Evolutionary conservation across 345 rosid species (phyloP).

Genomic region (Gossypium bickii): DNA sequence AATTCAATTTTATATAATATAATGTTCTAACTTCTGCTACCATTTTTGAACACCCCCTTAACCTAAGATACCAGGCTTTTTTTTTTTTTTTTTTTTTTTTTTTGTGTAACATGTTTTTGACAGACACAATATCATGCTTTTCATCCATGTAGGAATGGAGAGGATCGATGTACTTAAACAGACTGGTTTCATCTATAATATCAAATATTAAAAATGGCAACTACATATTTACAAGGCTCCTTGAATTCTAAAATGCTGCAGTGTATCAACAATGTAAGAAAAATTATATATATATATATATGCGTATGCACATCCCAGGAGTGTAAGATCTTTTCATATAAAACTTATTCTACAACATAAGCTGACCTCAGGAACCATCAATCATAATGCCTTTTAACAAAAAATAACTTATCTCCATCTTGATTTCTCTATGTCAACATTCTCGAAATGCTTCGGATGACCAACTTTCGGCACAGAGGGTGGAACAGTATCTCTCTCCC

Average conservation of each 20-base stretch:
- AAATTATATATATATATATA: neutral
- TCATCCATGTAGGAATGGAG: too few species aligned
- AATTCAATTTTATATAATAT: too few species aligned
- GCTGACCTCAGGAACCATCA: too few species aligned
- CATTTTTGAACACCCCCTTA: too few species aligned
- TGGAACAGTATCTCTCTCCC: constrained; percentile 35
- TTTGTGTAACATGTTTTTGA: too few species aligned
- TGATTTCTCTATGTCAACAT: constrained; percentile 25
- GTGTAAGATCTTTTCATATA: neutral
- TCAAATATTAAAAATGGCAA: neutral
- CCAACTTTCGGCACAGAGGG: constrained; percentile 20
- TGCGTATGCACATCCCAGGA: neutral
- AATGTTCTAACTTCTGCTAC: too few species aligned
- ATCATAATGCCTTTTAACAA: constrained; percentile 6
- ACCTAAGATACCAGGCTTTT: too few species aligned
- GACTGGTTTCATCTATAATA: neutral
- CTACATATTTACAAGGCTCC: constrained; percentile 37
- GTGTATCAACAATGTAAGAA: neutral
- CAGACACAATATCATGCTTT: too few species aligned
- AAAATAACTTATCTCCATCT: constrained; percentile 29
- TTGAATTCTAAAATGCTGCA: constrained; percentile 12
- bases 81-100: too few species aligned
- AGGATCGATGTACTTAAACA: neutral
- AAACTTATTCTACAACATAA: constrained; percentile 19
- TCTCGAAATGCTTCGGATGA: constrained; percentile 15